Percentiles rank a stretch among this genome's conserved stretches.
phyloP scores from a whole-genome alignment of 1,139 yeast genomes.

The Suhomyces maxii region DNA sequence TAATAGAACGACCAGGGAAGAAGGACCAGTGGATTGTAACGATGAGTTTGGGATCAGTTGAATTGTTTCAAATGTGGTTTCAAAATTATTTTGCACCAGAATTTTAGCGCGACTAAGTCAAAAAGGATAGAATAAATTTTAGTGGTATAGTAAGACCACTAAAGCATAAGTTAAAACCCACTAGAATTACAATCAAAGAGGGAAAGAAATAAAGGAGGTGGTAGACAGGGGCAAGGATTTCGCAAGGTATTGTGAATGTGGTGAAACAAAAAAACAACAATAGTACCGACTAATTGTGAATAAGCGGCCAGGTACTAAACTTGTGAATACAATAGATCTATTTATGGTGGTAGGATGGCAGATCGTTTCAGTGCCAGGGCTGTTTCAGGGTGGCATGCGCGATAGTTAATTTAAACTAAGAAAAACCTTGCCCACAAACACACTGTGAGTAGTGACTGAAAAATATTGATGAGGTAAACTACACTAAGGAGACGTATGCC shows the following conservation, averaged over 20 bases:
- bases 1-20: no score
- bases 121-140: no score
- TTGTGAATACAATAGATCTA: neutral
- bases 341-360: neutral
- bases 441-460: neutral
- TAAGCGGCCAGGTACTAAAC: neutral
- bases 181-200: neutral
- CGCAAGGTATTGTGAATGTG: neutral
- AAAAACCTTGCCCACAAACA: no score
- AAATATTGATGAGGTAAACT: no score
- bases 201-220: neutral
- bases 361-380: neutral
- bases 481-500: no score
- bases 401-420: neutral
- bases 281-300: neutral
- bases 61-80: no score
- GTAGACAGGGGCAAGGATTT: neutral
- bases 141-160: neutral
- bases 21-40: no score
- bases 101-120: no score
- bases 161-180: no score
- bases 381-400: neutral
- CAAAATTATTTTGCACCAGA: no score
- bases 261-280: neutral
- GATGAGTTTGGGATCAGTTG: no score